Evolutionary conservation across 2,329 filamentous ascomycete species (phyloP).

Genomic region (Xylariaceae sp.): DNA sequence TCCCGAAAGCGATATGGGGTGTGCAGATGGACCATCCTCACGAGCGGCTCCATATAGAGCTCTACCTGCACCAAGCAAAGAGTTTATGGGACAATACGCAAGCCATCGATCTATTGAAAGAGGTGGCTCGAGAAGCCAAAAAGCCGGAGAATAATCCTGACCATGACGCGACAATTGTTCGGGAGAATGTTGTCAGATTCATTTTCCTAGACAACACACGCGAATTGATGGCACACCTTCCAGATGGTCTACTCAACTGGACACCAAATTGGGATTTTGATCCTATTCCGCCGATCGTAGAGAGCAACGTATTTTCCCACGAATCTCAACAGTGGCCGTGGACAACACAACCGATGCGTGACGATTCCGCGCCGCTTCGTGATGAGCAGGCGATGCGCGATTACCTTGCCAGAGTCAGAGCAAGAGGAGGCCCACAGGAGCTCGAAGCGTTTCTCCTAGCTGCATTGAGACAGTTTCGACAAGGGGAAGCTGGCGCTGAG

Average conservation of each 20-base stretch:
- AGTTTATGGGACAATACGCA: constrained; percentile 82
- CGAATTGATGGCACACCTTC: constrained; percentile 63
- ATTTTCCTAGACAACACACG: constrained; percentile 73
- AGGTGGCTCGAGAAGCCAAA: constrained; percentile 56
- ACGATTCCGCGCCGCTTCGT: constrained; percentile 7
- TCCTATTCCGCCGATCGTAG: constrained; percentile 65
- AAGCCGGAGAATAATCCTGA: constrained; percentile 36
- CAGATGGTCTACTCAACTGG: constrained; percentile 56
- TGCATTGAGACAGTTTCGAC: constrained; percentile 14
- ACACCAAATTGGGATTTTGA: constrained; percentile 73
- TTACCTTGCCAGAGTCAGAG: constrained; percentile 21
- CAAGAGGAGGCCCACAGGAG: constrained; percentile 21
- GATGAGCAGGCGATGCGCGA: constrained; percentile 15
- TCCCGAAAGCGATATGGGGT: constrained; percentile 81
- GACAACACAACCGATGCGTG: constrained; percentile 25
- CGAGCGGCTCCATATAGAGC: constrained; percentile 64
- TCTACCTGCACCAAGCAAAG: constrained; percentile 72
- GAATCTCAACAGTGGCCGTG: constrained; percentile 41
- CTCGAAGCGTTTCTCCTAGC: constrained; percentile 22
- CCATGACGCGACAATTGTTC: constrained; percentile 37
- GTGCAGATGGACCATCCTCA: constrained; percentile 59
- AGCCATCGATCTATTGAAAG: constrained; percentile 61
- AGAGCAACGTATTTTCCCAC: constrained; percentile 48
- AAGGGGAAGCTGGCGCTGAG: neutral
- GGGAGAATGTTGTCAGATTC: constrained; percentile 61